Conservation (phyloP, 257 asterid species). For the Solanum chilense region DNA sequence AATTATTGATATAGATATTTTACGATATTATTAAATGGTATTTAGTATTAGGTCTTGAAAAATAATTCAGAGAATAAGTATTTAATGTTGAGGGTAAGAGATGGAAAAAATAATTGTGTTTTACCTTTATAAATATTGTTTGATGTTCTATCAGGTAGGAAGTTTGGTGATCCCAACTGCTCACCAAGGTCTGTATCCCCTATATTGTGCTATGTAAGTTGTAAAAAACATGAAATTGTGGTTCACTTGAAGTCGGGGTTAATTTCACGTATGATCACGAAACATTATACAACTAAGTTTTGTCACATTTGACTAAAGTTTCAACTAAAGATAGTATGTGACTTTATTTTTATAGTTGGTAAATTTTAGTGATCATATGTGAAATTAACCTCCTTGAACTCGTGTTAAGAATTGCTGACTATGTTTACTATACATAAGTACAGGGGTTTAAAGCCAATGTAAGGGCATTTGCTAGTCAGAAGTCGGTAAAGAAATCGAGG, state of each 20-base stretch:
- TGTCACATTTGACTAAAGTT: background rate
- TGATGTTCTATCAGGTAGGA: conserved; percentile 21
- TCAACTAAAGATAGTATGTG: background rate
- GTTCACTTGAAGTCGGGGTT: background rate
- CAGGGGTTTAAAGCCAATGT: conserved; percentile 27
- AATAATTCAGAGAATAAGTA: background rate
- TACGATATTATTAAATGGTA: too few species aligned
- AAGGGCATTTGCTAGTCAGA: conserved; percentile 41
- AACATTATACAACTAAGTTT: background rate
- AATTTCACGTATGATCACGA: background rate
- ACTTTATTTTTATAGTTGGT: background rate
- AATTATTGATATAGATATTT: too few species aligned
- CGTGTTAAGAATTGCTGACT: background rate
- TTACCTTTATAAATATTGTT: background rate
- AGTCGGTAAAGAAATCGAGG: conserved; percentile 33
- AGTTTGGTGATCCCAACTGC: conserved; percentile 11
- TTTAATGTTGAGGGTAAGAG: background rate
- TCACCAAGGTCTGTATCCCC: conserved; percentile 5
- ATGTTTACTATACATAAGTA: background rate
- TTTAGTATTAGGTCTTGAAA: background rate
- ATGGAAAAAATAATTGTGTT: background rate
- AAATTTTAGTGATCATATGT: background rate
- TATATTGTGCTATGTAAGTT: conserved; percentile 39
- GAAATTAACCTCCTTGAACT: background rate
- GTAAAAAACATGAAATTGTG: background rate